Evolutionary conservation across 1,284 basidiomycete species (phyloP), one percentile per base, ranked within the genome.

Genomic region (Apiotrichum brassicae): DNA sequence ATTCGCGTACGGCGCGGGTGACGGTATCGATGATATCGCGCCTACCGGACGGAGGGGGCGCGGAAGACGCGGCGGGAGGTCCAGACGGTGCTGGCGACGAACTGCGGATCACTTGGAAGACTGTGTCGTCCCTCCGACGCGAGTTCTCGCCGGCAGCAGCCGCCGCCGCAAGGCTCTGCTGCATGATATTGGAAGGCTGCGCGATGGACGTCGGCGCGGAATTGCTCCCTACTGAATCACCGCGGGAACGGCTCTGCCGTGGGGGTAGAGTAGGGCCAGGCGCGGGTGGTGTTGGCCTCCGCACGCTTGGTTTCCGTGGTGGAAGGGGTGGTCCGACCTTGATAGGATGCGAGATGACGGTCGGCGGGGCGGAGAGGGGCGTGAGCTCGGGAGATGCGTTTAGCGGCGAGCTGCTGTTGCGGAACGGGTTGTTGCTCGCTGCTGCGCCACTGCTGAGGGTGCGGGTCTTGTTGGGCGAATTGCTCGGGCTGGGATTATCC

Each of bases 401-500:
- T n/a, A n/a, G n/a, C n/a, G 38, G 7, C 33, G 14, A n/a, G 14
- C 30, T 33, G 5, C 33, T 14, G 16, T 25, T 13, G 22, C 48
- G 48, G 40, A 56, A 56, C 0, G 55, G 55, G 25, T 56, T 56
- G 42, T 56, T 56, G 42, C 55, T 56, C 4, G 45, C 50, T 0
- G 53, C 33, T 4, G 52, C 37, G 18, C 23, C 4, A 41, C 16
- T 12, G 38, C 28, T 9, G 36, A 40, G n/a, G 6, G 53, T 25
- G 23, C 53, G 53, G 13, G 45, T 12, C 48, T 54, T 54, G 41
- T 30, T 36, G 1, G 53, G 48, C 22, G 53, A 50, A 16, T 12
- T 33, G n/a, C 42, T 11, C 9, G 48, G 48, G 16, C 30, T 36
- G 9, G 53, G 36, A 6, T 33, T 24, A 25, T 54, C 53, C n/a